These are phyloP conservation scores for Yamadazyma spencermartinsiae DNA, from an alignment of 1,139 yeast genomes.

Conservation along the genomic window DNA sequence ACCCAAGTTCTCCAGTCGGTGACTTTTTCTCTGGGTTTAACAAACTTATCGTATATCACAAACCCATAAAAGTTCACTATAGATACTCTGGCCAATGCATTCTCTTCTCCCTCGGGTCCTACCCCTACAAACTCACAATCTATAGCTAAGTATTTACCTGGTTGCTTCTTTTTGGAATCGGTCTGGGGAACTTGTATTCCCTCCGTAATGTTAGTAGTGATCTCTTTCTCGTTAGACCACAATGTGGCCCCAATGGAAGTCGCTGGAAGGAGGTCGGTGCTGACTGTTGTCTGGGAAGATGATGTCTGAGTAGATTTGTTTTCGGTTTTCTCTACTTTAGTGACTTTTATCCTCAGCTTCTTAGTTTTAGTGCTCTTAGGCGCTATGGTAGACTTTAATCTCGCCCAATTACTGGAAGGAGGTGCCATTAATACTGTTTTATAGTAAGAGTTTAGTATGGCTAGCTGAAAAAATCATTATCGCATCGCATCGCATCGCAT, in stretches of 20 bases:
- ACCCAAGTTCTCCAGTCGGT: conserved; percentile 95
- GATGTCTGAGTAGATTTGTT: conserved; percentile 3
- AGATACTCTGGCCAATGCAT: conserved; percentile 84
- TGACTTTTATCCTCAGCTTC: conserved; percentile 4
- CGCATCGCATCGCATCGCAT: conserved; percentile 10
- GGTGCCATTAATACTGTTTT: conserved; percentile 17
- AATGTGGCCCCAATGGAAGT: conserved; percentile 28
- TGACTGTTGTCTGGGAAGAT: conserved; percentile 1
- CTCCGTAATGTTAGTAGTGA: conserved; percentile 13
- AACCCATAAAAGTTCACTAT: conserved; percentile 82
- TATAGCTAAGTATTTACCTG: conserved; percentile 76
- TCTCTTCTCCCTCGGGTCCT: conserved; percentile 67
- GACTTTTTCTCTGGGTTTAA: conserved; percentile 70
- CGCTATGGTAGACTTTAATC: conserved; percentile 26
- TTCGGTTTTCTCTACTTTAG: conserved; percentile 1
- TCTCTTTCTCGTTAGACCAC: conserved; percentile 30
- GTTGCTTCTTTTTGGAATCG: conserved; percentile 32
- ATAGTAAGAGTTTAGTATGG: not conserved
- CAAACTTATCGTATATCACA: conserved; percentile 69
- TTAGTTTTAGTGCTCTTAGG: conserved; percentile 11
- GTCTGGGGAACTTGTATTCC: conserved; percentile 7
- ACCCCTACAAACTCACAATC: conserved; percentile 97
- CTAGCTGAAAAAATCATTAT: not conserved
- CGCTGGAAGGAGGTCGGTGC: not conserved
- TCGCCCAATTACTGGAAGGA: conserved; percentile 40